These are phyloP conservation scores for Starmerella asiatica DNA, from an alignment of 805 yeast species.

Conservation along the genomic window DNA sequence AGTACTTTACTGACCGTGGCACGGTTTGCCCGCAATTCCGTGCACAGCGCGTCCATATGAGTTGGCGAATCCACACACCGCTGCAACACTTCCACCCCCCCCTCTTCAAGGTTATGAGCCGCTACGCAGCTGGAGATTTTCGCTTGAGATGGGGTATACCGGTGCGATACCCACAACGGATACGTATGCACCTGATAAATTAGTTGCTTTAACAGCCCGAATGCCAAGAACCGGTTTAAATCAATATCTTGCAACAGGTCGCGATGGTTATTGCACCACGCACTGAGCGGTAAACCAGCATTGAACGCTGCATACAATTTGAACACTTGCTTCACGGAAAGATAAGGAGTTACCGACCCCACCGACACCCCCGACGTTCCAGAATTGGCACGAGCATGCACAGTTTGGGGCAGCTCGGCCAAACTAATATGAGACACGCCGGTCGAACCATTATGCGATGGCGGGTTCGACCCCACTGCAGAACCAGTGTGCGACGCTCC, in stretches of 20 bases:
- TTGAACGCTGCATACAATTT: slow-evolving; percentile 62
- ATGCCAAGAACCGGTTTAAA: slow-evolving; percentile 67
- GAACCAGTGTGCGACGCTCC: neutral
- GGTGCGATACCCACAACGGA: slow-evolving; percentile 37
- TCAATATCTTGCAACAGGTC: slow-evolving; percentile 53
- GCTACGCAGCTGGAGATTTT: slow-evolving; percentile 7
- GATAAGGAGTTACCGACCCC: neutral
- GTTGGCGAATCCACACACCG: slow-evolving; percentile 12
- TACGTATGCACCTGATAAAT: slow-evolving; percentile 69
- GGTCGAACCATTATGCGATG: neutral
- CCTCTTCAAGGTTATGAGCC: slow-evolving; percentile 5
- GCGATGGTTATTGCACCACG: slow-evolving; percentile 66
- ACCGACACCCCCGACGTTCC: neutral
- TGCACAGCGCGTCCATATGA: slow-evolving; percentile 20
- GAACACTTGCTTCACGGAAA: slow-evolving; percentile 33
- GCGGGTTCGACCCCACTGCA: neutral
- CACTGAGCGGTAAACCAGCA: slow-evolving; percentile 62
- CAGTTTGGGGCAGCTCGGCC: neutral
- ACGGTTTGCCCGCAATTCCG: slow-evolving; percentile 19
- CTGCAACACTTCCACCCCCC: slow-evolving; percentile 5
- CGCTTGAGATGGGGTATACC: slow-evolving; percentile 2
- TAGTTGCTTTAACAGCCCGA: slow-evolving; percentile 71
- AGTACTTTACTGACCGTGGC: slow-evolving; percentile 15
- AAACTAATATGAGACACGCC: neutral
- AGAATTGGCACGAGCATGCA: neutral